Conservation (phyloP, 176 grass and related monocot genomes). For the Saccharum spontaneum region DNA sequence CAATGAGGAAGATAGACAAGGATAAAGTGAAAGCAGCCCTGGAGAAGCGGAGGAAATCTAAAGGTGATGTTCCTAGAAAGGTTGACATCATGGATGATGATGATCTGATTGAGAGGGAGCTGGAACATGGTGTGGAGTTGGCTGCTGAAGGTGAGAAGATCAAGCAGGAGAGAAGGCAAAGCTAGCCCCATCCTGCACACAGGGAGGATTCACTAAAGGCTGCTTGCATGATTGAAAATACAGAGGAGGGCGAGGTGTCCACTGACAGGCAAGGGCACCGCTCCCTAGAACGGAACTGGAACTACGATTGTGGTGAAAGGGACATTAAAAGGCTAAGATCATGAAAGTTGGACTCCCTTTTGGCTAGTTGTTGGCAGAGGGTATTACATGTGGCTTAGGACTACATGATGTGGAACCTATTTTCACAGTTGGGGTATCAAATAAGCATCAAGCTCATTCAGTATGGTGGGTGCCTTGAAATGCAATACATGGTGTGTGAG, state of each 20-base stretch:
- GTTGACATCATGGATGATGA: slow-evolving; percentile 64
- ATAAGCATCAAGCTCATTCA: slow-evolving; percentile 12
- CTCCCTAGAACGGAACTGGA: slow-evolving; percentile 39
- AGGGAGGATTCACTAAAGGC: slow-evolving; percentile 36
- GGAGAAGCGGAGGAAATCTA: slow-evolving; percentile 62
- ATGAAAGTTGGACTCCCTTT: not conserved
- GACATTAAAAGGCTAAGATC: slow-evolving; percentile 46
- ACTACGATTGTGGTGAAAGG: slow-evolving; percentile 35
- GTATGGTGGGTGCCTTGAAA: slow-evolving; percentile 5
- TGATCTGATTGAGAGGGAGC: slow-evolving; percentile 76
- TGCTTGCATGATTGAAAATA: not conserved
- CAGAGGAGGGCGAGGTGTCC: slow-evolving; percentile 61
- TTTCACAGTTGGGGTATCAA: slow-evolving; percentile 8
- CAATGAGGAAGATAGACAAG: slow-evolving; percentile 66
- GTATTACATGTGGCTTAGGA: not conserved
- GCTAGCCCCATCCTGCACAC: slow-evolving; percentile 31
- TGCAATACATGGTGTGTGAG: not conserved
- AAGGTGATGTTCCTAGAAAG: slow-evolving; percentile 54
- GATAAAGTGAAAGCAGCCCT: slow-evolving; percentile 74
- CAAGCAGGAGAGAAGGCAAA: slow-evolving; percentile 46
- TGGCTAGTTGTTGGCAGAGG: not conserved
- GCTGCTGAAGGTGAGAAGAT: slow-evolving; percentile 63
- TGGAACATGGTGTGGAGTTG: slow-evolving; percentile 81
- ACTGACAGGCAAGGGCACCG: slow-evolving; percentile 49
- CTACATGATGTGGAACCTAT: not conserved